Evolutionary conservation across 108 stramenopile genomes (phyloP).

Genomic region (Stephanodiscus minutulus): DNA sequence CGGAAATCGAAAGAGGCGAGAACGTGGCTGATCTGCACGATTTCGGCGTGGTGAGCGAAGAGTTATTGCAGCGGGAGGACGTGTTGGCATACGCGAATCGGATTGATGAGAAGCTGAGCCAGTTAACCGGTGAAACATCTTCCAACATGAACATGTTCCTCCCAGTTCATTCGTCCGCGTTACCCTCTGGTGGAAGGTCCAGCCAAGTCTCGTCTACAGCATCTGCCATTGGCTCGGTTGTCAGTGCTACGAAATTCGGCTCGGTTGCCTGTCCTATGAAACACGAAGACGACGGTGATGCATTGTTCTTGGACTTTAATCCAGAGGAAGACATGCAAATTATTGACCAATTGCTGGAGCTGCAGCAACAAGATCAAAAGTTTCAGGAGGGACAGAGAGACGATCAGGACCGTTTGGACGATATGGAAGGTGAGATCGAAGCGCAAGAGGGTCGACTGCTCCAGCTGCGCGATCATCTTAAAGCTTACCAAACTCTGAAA

Average conservation of each 20-base stretch:
- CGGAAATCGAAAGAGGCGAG: constrained; percentile 10
- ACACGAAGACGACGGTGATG: constrained; percentile 24
- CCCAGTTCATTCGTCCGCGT: constrained; percentile 5
- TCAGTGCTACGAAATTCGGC: constrained; percentile 15
- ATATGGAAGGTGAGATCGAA: constrained; percentile 76
- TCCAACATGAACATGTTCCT: constrained; percentile 24
- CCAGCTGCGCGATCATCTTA: constrained; percentile 74
- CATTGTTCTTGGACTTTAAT: constrained; percentile 62
- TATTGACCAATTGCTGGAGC: constrained; percentile 78
- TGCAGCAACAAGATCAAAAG: constrained; percentile 79
- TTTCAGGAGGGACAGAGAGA: constrained; percentile 52
- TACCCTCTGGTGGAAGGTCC: constrained; percentile 1
- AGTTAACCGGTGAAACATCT: constrained; percentile 23
- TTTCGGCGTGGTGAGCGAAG: constrained; percentile 56
- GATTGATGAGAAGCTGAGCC: constrained; percentile 50
- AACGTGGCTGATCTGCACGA: constrained; percentile 6
- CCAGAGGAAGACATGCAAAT: constrained; percentile 89
- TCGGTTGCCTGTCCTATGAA: constrained; percentile 8
- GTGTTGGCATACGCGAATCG: constrained; percentile 60
- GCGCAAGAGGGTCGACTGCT: constrained; percentile 71
- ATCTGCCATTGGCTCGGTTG: not conserved
- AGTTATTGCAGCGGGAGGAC: constrained; percentile 60
- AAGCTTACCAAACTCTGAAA: constrained; percentile 82
- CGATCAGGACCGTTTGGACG: constrained; percentile 66
- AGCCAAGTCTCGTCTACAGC: not conserved